Evolutionary conservation across 1,139 yeast genomes (phyloP).

Genomic region (Barnettozyma hawaiiensis): DNA sequence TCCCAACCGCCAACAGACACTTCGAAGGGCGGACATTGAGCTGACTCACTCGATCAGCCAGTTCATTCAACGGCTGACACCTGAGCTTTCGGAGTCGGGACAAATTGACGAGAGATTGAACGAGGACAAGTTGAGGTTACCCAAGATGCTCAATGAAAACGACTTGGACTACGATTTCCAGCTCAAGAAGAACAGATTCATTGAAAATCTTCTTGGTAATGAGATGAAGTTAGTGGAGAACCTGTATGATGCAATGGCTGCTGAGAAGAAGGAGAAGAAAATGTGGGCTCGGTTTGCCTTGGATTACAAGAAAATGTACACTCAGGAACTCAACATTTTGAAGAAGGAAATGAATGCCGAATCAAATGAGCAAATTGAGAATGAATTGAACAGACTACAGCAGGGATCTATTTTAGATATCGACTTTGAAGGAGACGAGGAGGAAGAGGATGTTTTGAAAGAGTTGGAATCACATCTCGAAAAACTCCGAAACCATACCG

Average conservation of each 20-base stretch:
- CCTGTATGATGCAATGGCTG: slow-evolving; percentile 10
- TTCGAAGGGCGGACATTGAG: slow-evolving; percentile 8
- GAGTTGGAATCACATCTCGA: slow-evolving; percentile 4
- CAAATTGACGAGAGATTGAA: not conserved
- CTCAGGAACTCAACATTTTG: slow-evolving; percentile 8
- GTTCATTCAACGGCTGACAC: slow-evolving; percentile 11
- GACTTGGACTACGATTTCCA: slow-evolving; percentile 22
- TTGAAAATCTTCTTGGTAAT: slow-evolving; percentile 16
- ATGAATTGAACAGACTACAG: not conserved
- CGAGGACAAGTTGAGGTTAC: slow-evolving; percentile 12
- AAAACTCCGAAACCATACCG: slow-evolving; percentile 4
- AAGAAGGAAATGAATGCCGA: not conserved
- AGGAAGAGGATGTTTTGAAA: slow-evolving; percentile 2
- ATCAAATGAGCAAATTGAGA: not conserved
- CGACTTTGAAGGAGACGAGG: slow-evolving; percentile 3
- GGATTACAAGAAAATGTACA: slow-evolving; percentile 11
- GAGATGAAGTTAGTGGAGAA: slow-evolving; percentile 17
- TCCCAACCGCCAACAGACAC: slow-evolving; percentile 7
- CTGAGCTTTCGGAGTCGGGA: not conserved
- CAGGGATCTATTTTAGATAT: slow-evolving; percentile 2
- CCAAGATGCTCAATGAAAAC: slow-evolving; percentile 10
- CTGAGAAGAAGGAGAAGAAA: slow-evolving; percentile 11
- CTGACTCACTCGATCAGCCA: slow-evolving; percentile 12
- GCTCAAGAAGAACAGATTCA: slow-evolving; percentile 13
- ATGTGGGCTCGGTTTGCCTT: slow-evolving; percentile 10